Conservation (phyloP, 345 rosid genomes). For the Syzygium grande region DNA sequence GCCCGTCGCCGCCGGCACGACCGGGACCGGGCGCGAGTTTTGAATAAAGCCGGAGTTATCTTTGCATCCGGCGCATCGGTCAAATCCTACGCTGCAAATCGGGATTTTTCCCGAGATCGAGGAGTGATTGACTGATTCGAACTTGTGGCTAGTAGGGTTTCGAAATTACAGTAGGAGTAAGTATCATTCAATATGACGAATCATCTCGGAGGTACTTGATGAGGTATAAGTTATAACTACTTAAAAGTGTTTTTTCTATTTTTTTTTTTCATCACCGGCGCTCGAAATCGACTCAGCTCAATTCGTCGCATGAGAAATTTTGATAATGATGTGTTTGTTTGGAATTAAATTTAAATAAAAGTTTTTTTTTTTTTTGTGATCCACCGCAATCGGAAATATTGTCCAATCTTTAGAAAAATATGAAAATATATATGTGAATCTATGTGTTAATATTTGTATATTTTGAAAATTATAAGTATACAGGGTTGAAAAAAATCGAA, state of each 20-base stretch:
- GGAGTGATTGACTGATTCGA: background rate
- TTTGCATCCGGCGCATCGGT: background rate
- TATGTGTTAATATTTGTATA: background rate
- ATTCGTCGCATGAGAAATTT: no score
- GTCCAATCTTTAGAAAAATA: background rate
- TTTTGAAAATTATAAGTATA: background rate
- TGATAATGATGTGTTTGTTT: background rate
- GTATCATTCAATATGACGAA: background rate
- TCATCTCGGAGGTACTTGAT: background rate
- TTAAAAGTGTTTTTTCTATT: no score
- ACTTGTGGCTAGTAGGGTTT: background rate
- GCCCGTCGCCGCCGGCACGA: accelerated
- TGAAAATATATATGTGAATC: background rate
- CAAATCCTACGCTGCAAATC: background rate
- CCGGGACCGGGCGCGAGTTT: background rate
- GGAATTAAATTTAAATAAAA: background rate
- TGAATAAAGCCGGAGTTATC: background rate
- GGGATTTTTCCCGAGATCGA: background rate
- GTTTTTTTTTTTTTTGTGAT: background rate
- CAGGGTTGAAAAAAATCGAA: background rate
- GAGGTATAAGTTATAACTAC: background rate
- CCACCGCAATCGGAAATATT: background rate
- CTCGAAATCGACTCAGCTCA: no score
- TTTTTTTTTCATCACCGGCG: no score
- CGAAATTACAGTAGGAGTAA: accelerated